These are phyloP conservation scores for Phytophthora pinifolia DNA, from an alignment of 352 stramenopile genomes.

Conservation along the genomic window DNA sequence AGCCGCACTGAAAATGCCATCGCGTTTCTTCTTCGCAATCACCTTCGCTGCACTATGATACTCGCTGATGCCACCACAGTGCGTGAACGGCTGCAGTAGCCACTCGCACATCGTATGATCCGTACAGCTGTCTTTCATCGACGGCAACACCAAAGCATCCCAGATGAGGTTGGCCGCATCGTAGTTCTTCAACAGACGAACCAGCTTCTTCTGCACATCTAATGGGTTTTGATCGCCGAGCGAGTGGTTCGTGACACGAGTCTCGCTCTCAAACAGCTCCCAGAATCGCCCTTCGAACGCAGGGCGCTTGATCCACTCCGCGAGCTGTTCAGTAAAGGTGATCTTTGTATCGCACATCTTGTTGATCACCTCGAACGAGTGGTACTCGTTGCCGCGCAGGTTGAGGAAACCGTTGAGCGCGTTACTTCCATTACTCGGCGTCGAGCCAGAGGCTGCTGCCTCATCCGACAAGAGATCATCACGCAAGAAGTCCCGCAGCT, in stretches of 20 bases:
- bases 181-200: slow-evolving; percentile 71
- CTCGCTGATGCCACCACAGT: slow-evolving; percentile 69
- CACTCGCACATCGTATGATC: slow-evolving; percentile 48
- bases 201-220: slow-evolving; percentile 73
- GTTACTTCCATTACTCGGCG: slow-evolving; percentile 37
- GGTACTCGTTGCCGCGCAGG: slow-evolving; percentile 67
- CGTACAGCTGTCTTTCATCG: slow-evolving; percentile 38
- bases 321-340: slow-evolving; percentile 44
- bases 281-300: slow-evolving; percentile 58
- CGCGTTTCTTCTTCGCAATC: slow-evolving; percentile 65
- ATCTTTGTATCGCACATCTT: slow-evolving; percentile 60
- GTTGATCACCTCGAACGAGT: slow-evolving; percentile 61
- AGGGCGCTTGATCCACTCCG: slow-evolving; percentile 44
- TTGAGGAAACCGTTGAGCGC: slow-evolving; percentile 61
- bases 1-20: slow-evolving; percentile 63
- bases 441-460: slow-evolving; percentile 9
- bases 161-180: slow-evolving; percentile 64
- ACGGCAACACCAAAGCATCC: slow-evolving; percentile 53
- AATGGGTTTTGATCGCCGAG: slow-evolving; percentile 46
- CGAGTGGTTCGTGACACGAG: slow-evolving; percentile 41
- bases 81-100: slow-evolving; percentile 59
- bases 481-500: slow-evolving; percentile 85
- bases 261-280: slow-evolving; percentile 62
- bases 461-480: slow-evolving; percentile 50
- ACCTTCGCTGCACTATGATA: slow-evolving; percentile 66